phyloP scores from a whole-genome alignment of 805 yeast species.

The Kodamaea hsintzibuensis region DNA sequence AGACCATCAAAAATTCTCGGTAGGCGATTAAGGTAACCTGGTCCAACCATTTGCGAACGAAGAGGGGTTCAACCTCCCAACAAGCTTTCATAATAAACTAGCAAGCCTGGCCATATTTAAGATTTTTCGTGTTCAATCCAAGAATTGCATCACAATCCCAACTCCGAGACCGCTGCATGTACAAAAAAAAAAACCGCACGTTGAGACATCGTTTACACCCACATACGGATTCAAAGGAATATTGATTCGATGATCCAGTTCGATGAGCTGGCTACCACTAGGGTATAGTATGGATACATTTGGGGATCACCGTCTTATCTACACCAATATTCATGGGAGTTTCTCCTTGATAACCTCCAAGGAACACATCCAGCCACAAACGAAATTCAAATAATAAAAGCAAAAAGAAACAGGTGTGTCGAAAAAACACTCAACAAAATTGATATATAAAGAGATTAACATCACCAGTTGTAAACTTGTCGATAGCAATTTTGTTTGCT shows the following conservation, averaged over 20 bases:
- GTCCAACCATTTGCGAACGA: neutral
- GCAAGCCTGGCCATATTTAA: neutral
- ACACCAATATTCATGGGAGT: no score
- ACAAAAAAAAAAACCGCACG: neutral
- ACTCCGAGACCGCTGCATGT: neutral
- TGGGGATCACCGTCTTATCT: no score
- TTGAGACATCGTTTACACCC: no score
- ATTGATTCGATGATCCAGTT: no score
- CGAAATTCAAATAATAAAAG: neutral
- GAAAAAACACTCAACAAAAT: slow-evolving; percentile 11
- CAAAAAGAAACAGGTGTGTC: slow-evolving; percentile 9
- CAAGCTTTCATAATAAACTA: neutral
- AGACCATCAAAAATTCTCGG: neutral
- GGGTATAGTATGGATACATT: no score
- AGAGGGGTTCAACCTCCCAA: neutral
- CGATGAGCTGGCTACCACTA: no score
- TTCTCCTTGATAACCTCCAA: no score
- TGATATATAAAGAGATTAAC: slow-evolving; percentile 1
- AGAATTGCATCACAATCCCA: neutral
- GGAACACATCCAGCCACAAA: neutral
- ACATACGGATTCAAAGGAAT: no score
- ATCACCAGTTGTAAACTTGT: neutral
- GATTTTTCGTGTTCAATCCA: neutral
- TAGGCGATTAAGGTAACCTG: neutral
- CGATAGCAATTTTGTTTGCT: neutral